Conservation (phyloP, 495 filamentous ascomycete species). For the Tuber magnatum region DNA sequence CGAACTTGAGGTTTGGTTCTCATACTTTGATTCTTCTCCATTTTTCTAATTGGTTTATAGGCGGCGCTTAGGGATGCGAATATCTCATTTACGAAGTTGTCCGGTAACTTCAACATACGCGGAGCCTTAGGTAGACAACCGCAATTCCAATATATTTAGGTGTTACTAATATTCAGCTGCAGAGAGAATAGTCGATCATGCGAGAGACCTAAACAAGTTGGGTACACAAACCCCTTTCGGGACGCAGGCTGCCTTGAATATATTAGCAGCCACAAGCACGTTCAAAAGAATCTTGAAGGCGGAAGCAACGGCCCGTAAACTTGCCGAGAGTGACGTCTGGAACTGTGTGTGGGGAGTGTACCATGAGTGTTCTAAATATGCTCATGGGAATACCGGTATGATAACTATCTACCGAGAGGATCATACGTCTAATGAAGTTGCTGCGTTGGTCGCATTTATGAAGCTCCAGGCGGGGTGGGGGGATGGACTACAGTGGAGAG, state of each 20-base stretch:
- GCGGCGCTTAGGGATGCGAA: not conserved
- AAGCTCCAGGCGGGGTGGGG: not conserved
- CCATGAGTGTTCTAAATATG: not conserved
- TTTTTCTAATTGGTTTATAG: not conserved
- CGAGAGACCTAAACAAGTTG: not conserved
- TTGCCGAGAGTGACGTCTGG: no score
- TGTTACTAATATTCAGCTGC: not conserved
- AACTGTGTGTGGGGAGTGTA: not conserved
- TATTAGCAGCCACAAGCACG: not conserved
- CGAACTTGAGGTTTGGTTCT: not conserved
- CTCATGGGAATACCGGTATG: not conserved
- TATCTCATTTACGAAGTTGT: not conserved
- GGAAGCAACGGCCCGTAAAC: not conserved
- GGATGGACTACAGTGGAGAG: not conserved
- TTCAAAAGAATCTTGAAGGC: not conserved
- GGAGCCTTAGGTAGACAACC: not conserved
- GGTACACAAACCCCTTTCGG: not conserved
- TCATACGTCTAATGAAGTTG: not conserved
- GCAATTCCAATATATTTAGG: not conserved
- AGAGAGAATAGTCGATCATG: not conserved
- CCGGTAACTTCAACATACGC: not conserved
- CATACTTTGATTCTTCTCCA: not conserved
- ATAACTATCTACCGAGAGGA: not conserved
- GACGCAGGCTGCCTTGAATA: not conserved
- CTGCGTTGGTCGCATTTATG: not conserved